These are phyloP conservation scores for Sclerotinia nivalis DNA, from an alignment of 2,329 filamentous ascomycete species.

Conservation along the genomic window DNA sequence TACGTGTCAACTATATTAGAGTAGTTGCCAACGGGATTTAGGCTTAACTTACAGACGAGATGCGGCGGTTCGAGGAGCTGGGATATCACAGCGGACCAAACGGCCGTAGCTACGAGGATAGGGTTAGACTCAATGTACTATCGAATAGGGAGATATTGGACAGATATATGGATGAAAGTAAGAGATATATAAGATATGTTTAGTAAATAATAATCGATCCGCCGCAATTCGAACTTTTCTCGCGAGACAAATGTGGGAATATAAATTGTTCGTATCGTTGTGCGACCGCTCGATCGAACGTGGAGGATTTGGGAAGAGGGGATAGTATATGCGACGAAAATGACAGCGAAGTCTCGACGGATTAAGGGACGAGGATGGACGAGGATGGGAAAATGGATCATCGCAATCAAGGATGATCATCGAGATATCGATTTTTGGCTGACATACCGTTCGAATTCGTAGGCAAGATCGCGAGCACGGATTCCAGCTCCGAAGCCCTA, in stretches of 20 bases:
- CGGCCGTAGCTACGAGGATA: constrained; percentile 76
- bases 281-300: constrained; percentile 46
- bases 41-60: constrained; percentile 81
- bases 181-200: constrained; percentile 32
- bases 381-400: constrained; percentile 43
- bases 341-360: constrained; percentile 49
- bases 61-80: constrained; percentile 87
- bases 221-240: constrained; percentile 34
- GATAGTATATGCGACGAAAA: constrained; percentile 45
- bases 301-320: constrained; percentile 33
- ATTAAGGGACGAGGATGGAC: constrained; percentile 33
- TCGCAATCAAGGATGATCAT: constrained; percentile 45
- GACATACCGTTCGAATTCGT: constrained; percentile 99
- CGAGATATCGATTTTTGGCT: constrained; percentile 53
- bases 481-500: constrained; percentile 95
- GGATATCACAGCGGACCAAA: constrained; percentile 97
- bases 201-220: constrained; percentile 33
- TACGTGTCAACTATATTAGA: constrained; percentile 43
- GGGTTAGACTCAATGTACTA: constrained; percentile 34
- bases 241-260: constrained; percentile 37
- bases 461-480: constrained; percentile 97
- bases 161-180: constrained; percentile 32
- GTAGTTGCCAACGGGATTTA: constrained; percentile 31
- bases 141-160: constrained; percentile 32
- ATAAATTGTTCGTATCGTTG: constrained; percentile 38